Base-by-base conservation (phyloP, 805 yeast species). In the Blastobotrys americana region DNA sequence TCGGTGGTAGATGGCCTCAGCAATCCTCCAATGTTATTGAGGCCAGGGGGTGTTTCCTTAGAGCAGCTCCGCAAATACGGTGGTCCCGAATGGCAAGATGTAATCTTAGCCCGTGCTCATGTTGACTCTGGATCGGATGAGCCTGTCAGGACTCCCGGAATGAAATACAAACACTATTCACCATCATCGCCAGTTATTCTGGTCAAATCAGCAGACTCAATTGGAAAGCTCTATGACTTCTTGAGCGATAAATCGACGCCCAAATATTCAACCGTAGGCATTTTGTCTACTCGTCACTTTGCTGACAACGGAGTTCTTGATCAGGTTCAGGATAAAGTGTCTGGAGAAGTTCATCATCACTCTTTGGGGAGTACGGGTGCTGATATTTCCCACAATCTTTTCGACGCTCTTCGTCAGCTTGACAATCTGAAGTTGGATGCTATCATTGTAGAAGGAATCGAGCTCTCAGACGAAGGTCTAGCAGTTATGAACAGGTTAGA, bases 91-190 rank as follows among this genome's bases (percentile, higher is more conserved):
- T 89, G 97, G 97, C 55, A 62, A 4, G 61, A 77, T 40, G 75
- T 85, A 1, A 63, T 76, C 4, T 65, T 84, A 3, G 88, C 84
- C 5, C 74, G 73, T 51, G 55, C 64, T 4, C 76, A 78, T 2
- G 86, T 86, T 3, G 58, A 59, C 2, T 68, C 59, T 4, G 31
- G 31, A 13, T 25, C 31, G 13, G 63, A 64, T 1, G 84, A 80
- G 16, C 66, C 70, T 25, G 97, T 86, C 51, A 74, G 84, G 54
- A 93, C 98, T 0, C 98, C 98, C 0, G 98, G 98, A 0, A 93
- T 93, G 98, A 93, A 93, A 59, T 93, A 93, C 61, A 80, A 84
- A 54, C 98, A 93, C 62, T 93, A 93, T 61, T 84, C 96, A 0
- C 98, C 98, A 3, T 73, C 74, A 1, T 96, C 97, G 0, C 78